Conservation (phyloP, 371 early-diverging fungal genomes). For the Parasitella parasitica region DNA sequence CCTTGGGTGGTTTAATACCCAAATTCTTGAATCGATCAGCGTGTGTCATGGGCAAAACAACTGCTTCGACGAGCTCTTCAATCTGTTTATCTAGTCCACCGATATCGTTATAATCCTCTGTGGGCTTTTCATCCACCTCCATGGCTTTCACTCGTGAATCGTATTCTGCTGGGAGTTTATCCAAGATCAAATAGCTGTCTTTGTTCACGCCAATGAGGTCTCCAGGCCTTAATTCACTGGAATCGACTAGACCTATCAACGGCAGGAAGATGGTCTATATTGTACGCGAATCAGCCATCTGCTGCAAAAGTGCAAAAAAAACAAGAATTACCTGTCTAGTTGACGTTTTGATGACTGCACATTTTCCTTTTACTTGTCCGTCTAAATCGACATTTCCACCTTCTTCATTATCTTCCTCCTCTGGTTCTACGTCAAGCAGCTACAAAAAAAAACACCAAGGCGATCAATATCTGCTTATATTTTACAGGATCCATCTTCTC, state of each 20-base stretch:
- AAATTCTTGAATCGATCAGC: constrained; percentile 95
- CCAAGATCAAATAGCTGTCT: constrained; percentile 98
- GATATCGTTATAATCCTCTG: constrained; percentile 98
- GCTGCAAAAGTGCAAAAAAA: background rate
- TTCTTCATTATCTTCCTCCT: constrained; percentile 88
- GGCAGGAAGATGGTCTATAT: constrained; percentile 93
- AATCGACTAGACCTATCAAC: constrained; percentile 96
- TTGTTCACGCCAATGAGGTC: constrained; percentile 99
- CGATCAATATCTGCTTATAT: too few relatives aligned
- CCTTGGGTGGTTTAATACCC: constrained; percentile 98
- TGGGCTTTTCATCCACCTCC: constrained; percentile 99
- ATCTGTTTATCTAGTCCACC: constrained; percentile 99
- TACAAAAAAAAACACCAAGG: constrained; percentile 36
- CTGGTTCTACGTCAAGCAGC: constrained; percentile 88
- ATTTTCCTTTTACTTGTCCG: constrained; percentile 91
- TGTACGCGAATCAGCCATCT: background rate
- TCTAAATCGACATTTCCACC: constrained; percentile 94
- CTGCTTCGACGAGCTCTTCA: constrained; percentile 98
- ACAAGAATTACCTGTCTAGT: constrained; percentile 78
- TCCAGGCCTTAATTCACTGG: constrained; percentile 94
- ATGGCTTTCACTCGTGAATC: constrained; percentile 99
- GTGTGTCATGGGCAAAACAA: constrained; percentile 98
- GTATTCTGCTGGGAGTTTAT: constrained; percentile 98
- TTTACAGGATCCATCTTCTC: too few relatives aligned
- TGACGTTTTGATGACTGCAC: constrained; percentile 97